phyloP scores from a whole-genome alignment of 2,329 filamentous ascomycete genomes.

The Nothophaeocryptopus gaeumannii region DNA sequence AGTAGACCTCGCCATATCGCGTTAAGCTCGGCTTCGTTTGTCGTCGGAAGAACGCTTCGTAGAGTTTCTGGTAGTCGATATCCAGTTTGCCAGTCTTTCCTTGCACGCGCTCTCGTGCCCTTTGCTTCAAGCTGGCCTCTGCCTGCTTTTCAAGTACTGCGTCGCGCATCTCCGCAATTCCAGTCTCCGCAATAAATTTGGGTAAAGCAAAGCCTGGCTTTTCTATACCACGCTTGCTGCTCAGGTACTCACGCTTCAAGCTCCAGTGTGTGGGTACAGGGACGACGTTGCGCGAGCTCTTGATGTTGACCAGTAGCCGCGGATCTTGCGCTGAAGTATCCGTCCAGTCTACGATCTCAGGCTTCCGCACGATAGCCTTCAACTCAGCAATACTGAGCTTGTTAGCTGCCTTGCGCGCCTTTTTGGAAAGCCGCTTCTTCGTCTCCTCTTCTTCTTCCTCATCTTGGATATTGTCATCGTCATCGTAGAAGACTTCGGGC shows the following conservation, averaged over 20 bases:
- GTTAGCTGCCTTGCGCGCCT: constrained; percentile 86
- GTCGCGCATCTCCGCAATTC: constrained; percentile 96
- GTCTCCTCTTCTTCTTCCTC: constrained; percentile 70
- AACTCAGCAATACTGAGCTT: constrained; percentile 93
- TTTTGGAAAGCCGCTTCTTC: constrained; percentile 77
- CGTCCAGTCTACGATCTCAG: constrained; percentile 96
- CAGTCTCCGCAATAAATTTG: constrained; percentile 95
- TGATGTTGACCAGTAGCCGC: constrained; percentile 85
- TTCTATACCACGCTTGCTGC: constrained; percentile 93
- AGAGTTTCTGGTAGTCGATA: constrained; percentile 97
- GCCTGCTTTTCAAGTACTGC: constrained; percentile 94
- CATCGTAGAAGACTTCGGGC: constrained; percentile 77
- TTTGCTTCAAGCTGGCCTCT: constrained; percentile 86
- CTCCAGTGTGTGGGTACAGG: constrained; percentile 94
- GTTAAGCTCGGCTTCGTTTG: constrained; percentile 95
- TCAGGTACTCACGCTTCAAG: constrained; percentile 93
- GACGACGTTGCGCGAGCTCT: constrained; percentile 90
- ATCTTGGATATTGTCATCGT: constrained; percentile 82
- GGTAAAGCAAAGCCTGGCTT: constrained; percentile 90
- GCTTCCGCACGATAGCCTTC: constrained; percentile 85
- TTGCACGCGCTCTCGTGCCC: constrained; percentile 88
- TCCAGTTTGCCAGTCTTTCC: constrained; percentile 97
- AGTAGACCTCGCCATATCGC: constrained; percentile 97
- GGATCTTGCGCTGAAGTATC: constrained; percentile 90
- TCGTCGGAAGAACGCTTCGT: constrained; percentile 97